Conservation (phyloP, 2,329 filamentous ascomycete species). For the Colletotrichum liriopes region DNA sequence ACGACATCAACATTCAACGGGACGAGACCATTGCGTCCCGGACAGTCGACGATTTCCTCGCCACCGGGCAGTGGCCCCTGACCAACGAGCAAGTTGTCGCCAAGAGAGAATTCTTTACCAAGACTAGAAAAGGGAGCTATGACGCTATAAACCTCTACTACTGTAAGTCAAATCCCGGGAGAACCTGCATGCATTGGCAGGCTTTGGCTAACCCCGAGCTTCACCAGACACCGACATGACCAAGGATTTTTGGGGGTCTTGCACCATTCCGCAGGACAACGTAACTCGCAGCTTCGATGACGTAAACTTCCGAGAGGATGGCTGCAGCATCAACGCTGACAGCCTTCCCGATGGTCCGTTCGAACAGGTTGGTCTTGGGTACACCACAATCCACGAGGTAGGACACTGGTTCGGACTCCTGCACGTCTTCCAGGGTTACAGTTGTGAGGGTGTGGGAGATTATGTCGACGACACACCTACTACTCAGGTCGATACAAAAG, state of each 20-base stretch:
- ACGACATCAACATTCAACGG: neutral
- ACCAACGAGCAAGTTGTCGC: neutral
- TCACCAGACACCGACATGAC: neutral
- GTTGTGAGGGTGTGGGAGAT: neutral
- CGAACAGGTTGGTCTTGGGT: neutral
- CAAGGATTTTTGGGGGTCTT: neutral
- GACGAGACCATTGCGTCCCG: neutral
- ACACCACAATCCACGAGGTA: neutral
- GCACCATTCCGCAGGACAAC: neutral
- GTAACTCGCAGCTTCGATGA: neutral
- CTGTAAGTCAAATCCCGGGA: neutral
- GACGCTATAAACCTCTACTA: neutral
- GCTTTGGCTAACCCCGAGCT: neutral
- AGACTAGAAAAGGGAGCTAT: neutral
- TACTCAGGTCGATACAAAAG: neutral
- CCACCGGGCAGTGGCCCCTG: neutral
- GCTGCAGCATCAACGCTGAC: neutral
- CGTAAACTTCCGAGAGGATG: neutral
- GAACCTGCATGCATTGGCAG: neutral
- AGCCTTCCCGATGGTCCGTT: neutral
- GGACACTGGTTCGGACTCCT: neutral
- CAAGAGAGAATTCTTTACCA: neutral
- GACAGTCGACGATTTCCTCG: neutral
- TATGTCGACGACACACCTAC: neutral
- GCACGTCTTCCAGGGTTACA: neutral